Conservation (phyloP, 257 asterid species). For the Lycium ferocissimum region DNA sequence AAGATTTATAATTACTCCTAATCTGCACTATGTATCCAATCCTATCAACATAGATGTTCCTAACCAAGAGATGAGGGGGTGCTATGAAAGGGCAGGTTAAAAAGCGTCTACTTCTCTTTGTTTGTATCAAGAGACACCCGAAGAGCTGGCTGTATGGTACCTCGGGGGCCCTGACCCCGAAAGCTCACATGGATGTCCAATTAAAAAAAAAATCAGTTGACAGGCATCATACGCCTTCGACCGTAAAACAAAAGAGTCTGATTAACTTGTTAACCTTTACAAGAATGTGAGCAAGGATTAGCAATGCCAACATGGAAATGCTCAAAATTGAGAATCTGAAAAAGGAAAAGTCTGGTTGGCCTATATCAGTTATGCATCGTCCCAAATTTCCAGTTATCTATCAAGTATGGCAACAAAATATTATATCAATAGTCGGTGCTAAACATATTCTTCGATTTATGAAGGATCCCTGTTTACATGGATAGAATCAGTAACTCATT, state of each 20-base stretch:
- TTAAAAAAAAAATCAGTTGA: neutral
- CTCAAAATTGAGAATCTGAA: conserved; percentile 26
- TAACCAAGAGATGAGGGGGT: neutral
- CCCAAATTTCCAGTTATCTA: conserved; percentile 9
- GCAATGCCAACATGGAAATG: conserved; percentile 26
- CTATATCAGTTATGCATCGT: neutral
- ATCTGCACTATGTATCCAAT: conserved; percentile 24
- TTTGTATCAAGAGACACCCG: neutral
- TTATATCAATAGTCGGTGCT: neutral
- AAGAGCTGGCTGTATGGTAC: conserved; percentile 11
- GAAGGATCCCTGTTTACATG: neutral
- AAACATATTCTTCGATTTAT: conserved; percentile 6
- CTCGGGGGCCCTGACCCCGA: neutral
- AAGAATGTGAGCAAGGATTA: conserved; percentile 14
- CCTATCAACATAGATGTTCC: conserved; percentile 8
- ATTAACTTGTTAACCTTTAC: neutral
- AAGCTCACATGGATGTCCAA: neutral
- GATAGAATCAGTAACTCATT: neutral
- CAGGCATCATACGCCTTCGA: neutral
- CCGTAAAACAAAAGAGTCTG: neutral
- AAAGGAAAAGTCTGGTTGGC: neutral
- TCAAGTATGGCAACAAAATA: conserved; percentile 1
- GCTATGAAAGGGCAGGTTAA: neutral
- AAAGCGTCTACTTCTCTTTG: neutral
- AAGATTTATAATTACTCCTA: neutral